phyloP scores from a whole-genome alignment of 345 rosid genomes.

The Citrus mangshanensis region DNA sequence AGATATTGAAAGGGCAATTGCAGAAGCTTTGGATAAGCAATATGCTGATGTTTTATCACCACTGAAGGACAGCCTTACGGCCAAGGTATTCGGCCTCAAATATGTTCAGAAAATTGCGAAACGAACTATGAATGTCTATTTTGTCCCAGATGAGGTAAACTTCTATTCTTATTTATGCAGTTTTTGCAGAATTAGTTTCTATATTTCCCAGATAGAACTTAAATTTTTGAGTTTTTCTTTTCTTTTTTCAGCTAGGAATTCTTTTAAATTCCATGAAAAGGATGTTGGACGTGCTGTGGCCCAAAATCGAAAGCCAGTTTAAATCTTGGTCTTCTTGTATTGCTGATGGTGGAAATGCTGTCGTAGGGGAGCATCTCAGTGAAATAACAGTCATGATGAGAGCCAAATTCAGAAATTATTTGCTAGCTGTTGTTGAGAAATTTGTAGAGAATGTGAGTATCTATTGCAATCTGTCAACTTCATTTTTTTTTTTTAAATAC shows the following conservation, averaged over 20 bases:
- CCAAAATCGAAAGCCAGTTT: conserved; percentile 69
- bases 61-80: conserved; percentile 61
- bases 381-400: conserved; percentile 89
- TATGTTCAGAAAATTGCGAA: conserved; percentile 83
- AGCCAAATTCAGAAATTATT: conserved; percentile 76
- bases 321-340: conserved; percentile 75
- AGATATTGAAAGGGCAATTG: conserved; percentile 78
- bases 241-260: conserved; percentile 66
- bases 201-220: not conserved
- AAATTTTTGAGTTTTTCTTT: not conserved
- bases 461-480: not conserved
- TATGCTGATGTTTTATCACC: conserved; percentile 82
- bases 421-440: conserved; percentile 89
- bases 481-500: not conserved
- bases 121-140: conserved; percentile 59
- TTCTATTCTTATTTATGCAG: conserved; percentile 1
- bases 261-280: conserved; percentile 89
- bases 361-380: conserved; percentile 75
- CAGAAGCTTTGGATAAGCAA: conserved; percentile 83
- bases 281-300: conserved; percentile 70
- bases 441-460: conserved; percentile 80
- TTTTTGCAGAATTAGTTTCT: not conserved
- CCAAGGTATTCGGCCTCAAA: conserved; percentile 76
- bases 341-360: conserved; percentile 57
- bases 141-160: conserved; percentile 78